Evolutionary conservation across 768 basidiomycete species (phyloP), one percentile per base, ranked within the genome.

Genomic region (Trametes cinnabarina): DNA sequence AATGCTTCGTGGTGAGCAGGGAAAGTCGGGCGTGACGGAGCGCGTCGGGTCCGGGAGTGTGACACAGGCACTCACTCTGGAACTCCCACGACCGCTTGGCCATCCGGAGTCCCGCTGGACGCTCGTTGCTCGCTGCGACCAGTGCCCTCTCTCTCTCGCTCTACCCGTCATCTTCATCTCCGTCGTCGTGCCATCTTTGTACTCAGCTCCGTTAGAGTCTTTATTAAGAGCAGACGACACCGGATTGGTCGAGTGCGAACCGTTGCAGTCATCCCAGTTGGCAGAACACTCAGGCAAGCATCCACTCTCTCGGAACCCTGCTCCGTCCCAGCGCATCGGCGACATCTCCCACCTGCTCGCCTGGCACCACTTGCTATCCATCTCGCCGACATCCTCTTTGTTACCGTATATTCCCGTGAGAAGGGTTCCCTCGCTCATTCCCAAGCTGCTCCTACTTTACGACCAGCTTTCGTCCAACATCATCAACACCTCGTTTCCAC

Each of bases 401-500:
- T 60, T 28, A 41, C 26, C 58, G 50, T 47, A 35, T 47, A 56
- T 30, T 47, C 15, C 44, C 58, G 63, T 64, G 63, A 57, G 58
- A 54, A 56, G 58, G 22, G 35, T 60, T 51, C 40, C 43, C 58
- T 46, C 20, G 54, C 41, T 41, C 35, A 39, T 63, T 60, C 62
- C 62, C 57, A 64, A 57, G 55, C 59, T 11, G 34, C 46, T 48
- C 20, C 59, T 64, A 58, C 55, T 54, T 51, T 58, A 57, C 63
- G 46, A 55, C 51, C 57, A 19, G 44, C 20, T 35, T 53, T 52
- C 55, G 20, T 52, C 52, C 39, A 47, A n/a, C 46, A 39, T 55
- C 56, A 48, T 35, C 51, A 48, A 55, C 48, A 30, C 39, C 54
- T 58, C 48, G 46, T 50, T 39, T 41, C 35, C 39, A 44, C 51